Evolutionary conservation across 2,329 filamentous ascomycete species (phyloP), one percentile per base, ranked within the genome.

Genomic region (Ceratocystis alfenasii): DNA sequence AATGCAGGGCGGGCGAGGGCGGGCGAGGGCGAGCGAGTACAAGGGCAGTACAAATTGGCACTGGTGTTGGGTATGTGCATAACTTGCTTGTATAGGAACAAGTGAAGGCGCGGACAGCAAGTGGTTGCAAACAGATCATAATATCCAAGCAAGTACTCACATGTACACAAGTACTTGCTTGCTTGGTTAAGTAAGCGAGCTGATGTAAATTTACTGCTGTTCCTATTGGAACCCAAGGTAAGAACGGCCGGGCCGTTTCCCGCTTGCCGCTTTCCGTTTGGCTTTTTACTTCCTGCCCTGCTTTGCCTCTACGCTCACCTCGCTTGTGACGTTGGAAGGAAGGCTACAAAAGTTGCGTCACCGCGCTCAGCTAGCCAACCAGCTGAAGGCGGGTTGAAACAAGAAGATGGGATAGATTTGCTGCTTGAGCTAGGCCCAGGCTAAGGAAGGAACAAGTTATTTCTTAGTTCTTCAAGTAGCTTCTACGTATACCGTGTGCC

Each of bases 301-400:
- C 46, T 30, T 59, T 33, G 25, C 28, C 50, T 55, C 25, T 20
- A 10, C 30, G 55, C 25, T 59, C n/a, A 33, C 55, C 10, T 36
- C 55, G 55, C 15, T 59, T 59, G 55, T 59, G 36, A 59, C 55
- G 55, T 59, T 36, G 55, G 22, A 33, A 59, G 55, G 28, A 33
- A 59, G 55, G 15, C 10, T 41, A 41, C 36, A 41, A 41, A 36
- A 59, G 22, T 28, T 59, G 17, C 55, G 55, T 59, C 55, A 59
- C 55, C 55, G 12, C 48, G 22, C n/a, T 25, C 46, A 50, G 46
- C 20, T 22, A 50, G 46, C 17, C 46, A 50, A 22, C 46, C 46
- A 50, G 53, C 22, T 30, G 55, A 30, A 59, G 55, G 55, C 7
- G 28, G 28, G 33, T 59, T 59, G 55, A 53, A 53, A 28, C 48